A percentile compares a stretch with the other conserved stretches of the same genome.
Conservation (phyloP, 495 filamentous ascomycete species). For the Margaritispora aquatica region DNA sequence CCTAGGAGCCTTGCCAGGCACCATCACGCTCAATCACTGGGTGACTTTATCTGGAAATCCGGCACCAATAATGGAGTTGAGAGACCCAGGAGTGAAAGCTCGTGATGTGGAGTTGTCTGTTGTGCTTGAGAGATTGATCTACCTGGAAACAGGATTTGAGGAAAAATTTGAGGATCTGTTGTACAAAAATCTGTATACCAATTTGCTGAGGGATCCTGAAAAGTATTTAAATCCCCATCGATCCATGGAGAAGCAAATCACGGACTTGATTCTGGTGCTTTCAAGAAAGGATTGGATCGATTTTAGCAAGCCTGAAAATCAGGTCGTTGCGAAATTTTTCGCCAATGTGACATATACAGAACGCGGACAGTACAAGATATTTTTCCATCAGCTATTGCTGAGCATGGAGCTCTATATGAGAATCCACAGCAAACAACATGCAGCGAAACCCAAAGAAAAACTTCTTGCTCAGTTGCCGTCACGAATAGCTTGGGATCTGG, state of each 20-base stretch:
- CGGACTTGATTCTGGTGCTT: conserved; percentile 58
- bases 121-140: conserved; percentile 48
- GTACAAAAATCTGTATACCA: conserved; percentile 47
- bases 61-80: conserved; percentile 39
- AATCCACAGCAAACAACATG: conserved; percentile 47
- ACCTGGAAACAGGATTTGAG: conserved; percentile 49
- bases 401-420: conserved; percentile 61
- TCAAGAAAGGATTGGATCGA: conserved; percentile 60
- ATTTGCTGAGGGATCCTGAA: conserved; percentile 46
- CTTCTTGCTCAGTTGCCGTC: conserved; percentile 54
- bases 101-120: conserved; percentile 44
- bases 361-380: conserved; percentile 42
- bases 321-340: conserved; percentile 59
- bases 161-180: conserved; percentile 47
- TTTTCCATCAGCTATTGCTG: conserved; percentile 68
- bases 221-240: conserved; percentile 42
- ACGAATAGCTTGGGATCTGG: conserved; percentile 61
- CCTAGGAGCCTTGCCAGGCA: conserved; percentile 51
- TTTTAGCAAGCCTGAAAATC: conserved; percentile 55
- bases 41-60: conserved; percentile 41
- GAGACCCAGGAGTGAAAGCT: conserved; percentile 42
- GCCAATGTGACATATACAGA: conserved; percentile 34
- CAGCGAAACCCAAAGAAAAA: conserved; percentile 46
- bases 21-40: conserved; percentile 56
- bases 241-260: conserved; percentile 59